Evolutionary conservation across 495 filamentous ascomycete species (phyloP).

Genomic region (Symbiotaphrina buchneri): DNA sequence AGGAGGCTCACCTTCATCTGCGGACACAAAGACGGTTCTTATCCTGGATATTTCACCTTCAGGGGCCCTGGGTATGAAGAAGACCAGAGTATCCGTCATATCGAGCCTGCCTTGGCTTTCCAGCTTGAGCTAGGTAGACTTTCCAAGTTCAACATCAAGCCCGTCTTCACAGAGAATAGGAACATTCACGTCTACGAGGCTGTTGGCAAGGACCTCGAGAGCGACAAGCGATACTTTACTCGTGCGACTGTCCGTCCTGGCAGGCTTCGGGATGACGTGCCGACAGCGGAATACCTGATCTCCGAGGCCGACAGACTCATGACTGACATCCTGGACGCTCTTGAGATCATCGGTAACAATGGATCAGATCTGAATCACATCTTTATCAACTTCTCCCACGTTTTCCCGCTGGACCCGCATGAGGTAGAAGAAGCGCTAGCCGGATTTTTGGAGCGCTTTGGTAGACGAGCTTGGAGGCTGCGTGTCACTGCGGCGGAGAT

Average conservation of each 20-base stretch:
- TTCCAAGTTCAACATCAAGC: constrained; percentile 91
- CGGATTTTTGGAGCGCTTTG: constrained; percentile 91
- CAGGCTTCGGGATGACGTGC: constrained; percentile 86
- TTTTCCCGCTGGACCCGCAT: constrained; percentile 75
- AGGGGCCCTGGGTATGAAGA: constrained; percentile 74
- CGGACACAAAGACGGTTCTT: constrained; percentile 80
- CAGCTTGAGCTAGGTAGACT: constrained; percentile 88
- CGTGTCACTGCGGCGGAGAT: constrained; percentile 96
- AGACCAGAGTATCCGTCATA: constrained; percentile 89
- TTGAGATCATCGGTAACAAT: constrained; percentile 98
- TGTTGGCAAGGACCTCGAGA: constrained; percentile 78
- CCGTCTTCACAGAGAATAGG: constrained; percentile 95
- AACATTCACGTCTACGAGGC: constrained; percentile 98
- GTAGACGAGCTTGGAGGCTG: constrained; percentile 83
- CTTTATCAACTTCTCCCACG: constrained; percentile 95
- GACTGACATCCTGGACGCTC: constrained; percentile 90
- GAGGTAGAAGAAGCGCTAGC: constrained; percentile 89
- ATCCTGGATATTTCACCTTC: constrained; percentile 97
- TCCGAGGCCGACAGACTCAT: constrained; percentile 91
- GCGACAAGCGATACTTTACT: constrained; percentile 94
- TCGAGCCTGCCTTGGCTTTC: constrained; percentile 89
- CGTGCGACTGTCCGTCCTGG: constrained; percentile 84
- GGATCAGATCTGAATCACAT: constrained; percentile 99
- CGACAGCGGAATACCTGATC: constrained; percentile 91
- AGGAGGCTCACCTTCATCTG: constrained; percentile 92